phyloP scores from a whole-genome alignment of 345 rosid species.

The Durio zibethinus region DNA sequence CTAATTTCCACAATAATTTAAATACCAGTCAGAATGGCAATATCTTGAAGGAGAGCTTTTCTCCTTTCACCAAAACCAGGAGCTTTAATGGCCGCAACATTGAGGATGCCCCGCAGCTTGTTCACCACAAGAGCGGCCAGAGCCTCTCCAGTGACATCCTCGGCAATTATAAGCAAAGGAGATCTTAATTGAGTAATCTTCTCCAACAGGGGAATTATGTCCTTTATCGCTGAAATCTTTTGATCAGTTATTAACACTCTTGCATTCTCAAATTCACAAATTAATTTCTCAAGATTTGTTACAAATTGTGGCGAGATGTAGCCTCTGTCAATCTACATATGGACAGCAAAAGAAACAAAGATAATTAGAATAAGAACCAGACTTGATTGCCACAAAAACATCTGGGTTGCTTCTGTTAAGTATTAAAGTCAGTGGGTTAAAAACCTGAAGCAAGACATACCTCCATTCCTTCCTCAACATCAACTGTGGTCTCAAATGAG shows the following conservation, averaged over 20 bases:
- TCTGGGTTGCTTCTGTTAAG: neutral
- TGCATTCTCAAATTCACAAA: conserved; percentile 94
- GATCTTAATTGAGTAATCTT: conserved; percentile 89
- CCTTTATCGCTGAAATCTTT: conserved; percentile 88
- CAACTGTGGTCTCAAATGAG: conserved; percentile 91
- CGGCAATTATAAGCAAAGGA: conserved; percentile 89
- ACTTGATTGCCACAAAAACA: neutral
- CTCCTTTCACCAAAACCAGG: conserved; percentile 98
- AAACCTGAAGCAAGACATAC: conserved; percentile 25
- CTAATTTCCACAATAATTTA: neutral
- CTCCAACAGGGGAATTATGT: conserved; percentile 86
- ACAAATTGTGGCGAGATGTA: conserved; percentile 95
- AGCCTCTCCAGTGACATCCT: conserved; percentile 96
- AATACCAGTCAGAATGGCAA: conserved; percentile 87
- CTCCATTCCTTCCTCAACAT: conserved; percentile 98
- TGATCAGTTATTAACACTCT: conserved; percentile 89
- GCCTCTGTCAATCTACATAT: conserved; percentile 84
- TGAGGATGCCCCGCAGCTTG: conserved; percentile 86
- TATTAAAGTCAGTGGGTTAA: neutral
- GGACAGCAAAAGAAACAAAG: neutral
- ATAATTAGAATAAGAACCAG: neutral
- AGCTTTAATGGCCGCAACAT: conserved; percentile 93
- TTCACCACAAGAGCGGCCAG: conserved; percentile 93
- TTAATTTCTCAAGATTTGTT: conserved; percentile 82
- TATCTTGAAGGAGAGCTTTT: conserved; percentile 93